Evolutionary conservation across 345 rosid genomes (phyloP).

Genomic region (Citrus maxima): DNA sequence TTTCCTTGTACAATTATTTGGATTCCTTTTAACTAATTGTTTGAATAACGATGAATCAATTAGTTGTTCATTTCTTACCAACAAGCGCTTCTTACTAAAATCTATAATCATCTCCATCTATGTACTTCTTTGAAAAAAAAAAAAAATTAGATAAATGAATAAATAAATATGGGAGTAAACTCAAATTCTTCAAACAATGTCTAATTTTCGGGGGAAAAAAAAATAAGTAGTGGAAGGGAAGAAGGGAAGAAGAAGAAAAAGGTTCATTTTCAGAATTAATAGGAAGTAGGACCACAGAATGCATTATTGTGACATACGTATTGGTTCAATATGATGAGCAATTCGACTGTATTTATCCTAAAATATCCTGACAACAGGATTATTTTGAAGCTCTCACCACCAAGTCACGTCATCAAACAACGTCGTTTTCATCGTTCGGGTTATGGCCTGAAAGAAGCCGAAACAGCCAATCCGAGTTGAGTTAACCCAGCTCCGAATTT

Average conservation of each 20-base stretch:
- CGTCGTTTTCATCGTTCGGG: not conserved
- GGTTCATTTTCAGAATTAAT: not conserved
- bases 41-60: not conserved
- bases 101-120: not conserved
- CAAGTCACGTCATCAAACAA: not conserved
- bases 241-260: not conserved
- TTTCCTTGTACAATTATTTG: not conserved
- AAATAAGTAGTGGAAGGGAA: not conserved
- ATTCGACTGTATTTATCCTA: not conserved
- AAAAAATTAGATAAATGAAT: not conserved
- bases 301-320: conserved; percentile 5
- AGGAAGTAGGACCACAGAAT: not conserved
- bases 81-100: not conserved
- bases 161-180: not conserved
- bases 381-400: not conserved
- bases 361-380: not conserved
- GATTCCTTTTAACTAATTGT: not conserved
- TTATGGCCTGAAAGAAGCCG: not conserved
- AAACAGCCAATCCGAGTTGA: not conserved
- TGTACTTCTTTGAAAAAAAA: not conserved
- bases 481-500: not conserved
- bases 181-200: not conserved
- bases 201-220: no score
- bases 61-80: not conserved
- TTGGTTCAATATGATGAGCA: conserved; percentile 2